These are phyloP conservation scores for Mycena capillaripes DNA, from an alignment of 768 basidiomycete genomes.

Conservation along the genomic window DNA sequence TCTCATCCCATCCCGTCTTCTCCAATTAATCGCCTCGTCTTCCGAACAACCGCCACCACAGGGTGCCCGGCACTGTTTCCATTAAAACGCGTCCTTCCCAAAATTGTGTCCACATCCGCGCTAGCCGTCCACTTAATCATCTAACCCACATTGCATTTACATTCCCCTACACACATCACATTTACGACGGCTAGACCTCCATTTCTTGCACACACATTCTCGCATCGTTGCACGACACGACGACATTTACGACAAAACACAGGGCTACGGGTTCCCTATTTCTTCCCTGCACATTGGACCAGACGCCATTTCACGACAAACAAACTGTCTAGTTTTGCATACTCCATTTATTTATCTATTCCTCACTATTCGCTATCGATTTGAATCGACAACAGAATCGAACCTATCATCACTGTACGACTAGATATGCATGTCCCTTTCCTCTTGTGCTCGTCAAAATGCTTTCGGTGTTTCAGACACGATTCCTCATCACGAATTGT, in stretches of 20 bases:
- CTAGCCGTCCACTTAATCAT: constrained; percentile 37
- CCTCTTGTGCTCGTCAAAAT: constrained; percentile 47
- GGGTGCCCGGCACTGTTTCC: constrained; percentile 23
- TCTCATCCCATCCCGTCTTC: constrained; percentile 47
- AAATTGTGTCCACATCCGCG: constrained; percentile 30
- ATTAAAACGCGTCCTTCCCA: constrained; percentile 23
- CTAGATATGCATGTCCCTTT: constrained; percentile 74
- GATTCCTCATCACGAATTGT: constrained; percentile 47
- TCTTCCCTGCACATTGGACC: constrained; percentile 42
- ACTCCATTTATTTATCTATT: constrained; percentile 42
- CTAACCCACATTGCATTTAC: constrained; percentile 40
- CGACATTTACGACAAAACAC: constrained; percentile 43
- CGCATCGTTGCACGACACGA: constrained; percentile 56
- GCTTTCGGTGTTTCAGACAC: constrained; percentile 47
- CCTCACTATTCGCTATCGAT: constrained; percentile 38
- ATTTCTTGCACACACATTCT: constrained; percentile 44
- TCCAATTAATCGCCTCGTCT: constrained; percentile 28
- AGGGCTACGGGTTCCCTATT: constrained; percentile 35
- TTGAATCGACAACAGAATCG: constrained; percentile 32
- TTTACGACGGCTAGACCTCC: constrained; percentile 41
- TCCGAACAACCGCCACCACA: constrained; percentile 23
- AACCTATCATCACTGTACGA: constrained; percentile 66
- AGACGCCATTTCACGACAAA: constrained; percentile 30
- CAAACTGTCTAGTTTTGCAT: constrained; percentile 31
- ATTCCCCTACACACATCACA: too few relatives aligned